A percentile compares a stretch with the other conserved stretches of the same genome.
phyloP scores from a whole-genome alignment of 2,329 filamentous ascomycete genomes.

The Colletotrichum orbiculare region DNA sequence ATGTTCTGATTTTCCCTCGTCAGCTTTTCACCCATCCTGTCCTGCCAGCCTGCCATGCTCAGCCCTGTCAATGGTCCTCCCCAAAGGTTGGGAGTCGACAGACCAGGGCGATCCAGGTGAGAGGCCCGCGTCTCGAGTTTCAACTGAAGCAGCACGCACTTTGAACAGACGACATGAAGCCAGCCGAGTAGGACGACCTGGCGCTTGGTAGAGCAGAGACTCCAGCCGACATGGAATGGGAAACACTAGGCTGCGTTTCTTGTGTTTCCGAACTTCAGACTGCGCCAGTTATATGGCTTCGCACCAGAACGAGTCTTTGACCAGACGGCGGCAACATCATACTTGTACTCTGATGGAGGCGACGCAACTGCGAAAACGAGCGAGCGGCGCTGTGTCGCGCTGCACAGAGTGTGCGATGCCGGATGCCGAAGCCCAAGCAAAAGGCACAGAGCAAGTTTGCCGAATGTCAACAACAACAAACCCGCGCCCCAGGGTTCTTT shows the following conservation, averaged over 20 bases:
- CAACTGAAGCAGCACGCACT: constrained; percentile 32
- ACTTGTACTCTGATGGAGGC: not conserved
- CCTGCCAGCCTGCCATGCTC: constrained; percentile 6
- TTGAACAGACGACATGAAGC: constrained; percentile 31
- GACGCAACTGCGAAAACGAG: not conserved
- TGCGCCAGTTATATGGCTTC: constrained; percentile 25
- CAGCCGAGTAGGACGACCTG: constrained; percentile 30
- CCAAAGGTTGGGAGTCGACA: constrained; percentile 32
- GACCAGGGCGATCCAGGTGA: constrained; percentile 22
- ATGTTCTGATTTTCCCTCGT: constrained; percentile 11
- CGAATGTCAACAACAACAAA: constrained; percentile 20
- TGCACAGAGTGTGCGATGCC: constrained; percentile 1
- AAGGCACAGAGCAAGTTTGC: constrained; percentile 30
- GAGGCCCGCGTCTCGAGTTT: constrained; percentile 28
- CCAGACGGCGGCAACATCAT: not conserved
- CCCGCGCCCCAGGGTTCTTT: constrained; percentile 14
- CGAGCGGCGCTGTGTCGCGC: constrained; percentile 2
- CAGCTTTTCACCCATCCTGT: not conserved
- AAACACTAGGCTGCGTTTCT: constrained; percentile 36
- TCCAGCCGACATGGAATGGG: constrained; percentile 27
- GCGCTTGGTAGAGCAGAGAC: constrained; percentile 7
- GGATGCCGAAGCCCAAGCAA: not conserved
- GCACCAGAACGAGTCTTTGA: too few relatives aligned
- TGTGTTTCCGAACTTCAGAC: constrained; percentile 35
- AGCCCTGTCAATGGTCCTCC: constrained; percentile 2